Percentiles rank a stretch among this genome's conserved stretches.
These are phyloP conservation scores for Austroboletus eburneus DNA, from an alignment of 768 basidiomycete species.

Conservation along the genomic window DNA sequence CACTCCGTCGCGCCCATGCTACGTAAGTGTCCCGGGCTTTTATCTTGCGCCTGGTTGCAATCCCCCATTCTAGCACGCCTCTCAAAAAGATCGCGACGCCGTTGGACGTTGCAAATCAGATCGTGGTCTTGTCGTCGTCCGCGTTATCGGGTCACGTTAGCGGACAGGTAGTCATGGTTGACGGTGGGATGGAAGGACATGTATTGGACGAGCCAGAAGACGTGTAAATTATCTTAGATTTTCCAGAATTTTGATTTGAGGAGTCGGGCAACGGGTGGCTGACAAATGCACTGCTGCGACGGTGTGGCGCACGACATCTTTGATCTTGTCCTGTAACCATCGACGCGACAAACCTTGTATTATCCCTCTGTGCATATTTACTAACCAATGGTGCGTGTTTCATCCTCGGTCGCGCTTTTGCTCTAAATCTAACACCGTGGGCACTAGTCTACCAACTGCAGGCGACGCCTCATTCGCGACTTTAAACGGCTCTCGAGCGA, in stretches of 20 bases:
- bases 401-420: background rate
- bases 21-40: constrained; percentile 43
- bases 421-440: background rate
- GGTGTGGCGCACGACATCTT: background rate
- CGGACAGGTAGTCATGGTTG: constrained; percentile 66
- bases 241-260: too few species aligned
- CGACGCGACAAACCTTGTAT: background rate
- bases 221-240: constrained; percentile 4
- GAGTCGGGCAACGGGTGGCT: constrained; percentile 24
- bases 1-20: constrained; percentile 57
- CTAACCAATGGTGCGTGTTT: constrained; percentile 19
- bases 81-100: constrained; percentile 65
- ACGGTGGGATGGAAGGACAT: constrained; percentile 79
- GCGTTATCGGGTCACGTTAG: constrained; percentile 65
- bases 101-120: constrained; percentile 60
- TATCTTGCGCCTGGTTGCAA: background rate
- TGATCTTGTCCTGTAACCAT: constrained; percentile 7
- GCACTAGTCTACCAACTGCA: constrained; percentile 84
- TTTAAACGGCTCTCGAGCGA: constrained; percentile 95
- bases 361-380: background rate
- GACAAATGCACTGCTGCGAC: constrained; percentile 13
- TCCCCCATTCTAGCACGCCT: constrained; percentile 46
- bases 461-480: constrained; percentile 93
- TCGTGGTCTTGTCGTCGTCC: constrained; percentile 57
- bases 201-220: constrained; percentile 42